Evolutionary conservation across 768 basidiomycete species (phyloP).

Genomic region (Mycena olivaceomarginata): DNA sequence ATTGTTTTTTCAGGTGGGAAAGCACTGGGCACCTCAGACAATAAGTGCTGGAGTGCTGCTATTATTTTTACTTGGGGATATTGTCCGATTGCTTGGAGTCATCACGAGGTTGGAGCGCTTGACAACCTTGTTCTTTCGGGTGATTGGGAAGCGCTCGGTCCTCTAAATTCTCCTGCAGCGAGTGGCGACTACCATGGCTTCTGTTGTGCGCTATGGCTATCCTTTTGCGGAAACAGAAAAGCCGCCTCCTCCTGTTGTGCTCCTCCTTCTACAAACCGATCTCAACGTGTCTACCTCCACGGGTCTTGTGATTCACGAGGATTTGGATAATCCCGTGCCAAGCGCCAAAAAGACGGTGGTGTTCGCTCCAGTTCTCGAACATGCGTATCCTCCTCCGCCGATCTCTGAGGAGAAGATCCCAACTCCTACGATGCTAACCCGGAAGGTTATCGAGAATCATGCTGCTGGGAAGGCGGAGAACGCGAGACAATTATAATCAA

Average conservation of each 20-base stretch:
- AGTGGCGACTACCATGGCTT: constrained; percentile 32
- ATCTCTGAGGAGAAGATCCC: constrained; percentile 17
- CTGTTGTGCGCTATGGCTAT: constrained; percentile 17
- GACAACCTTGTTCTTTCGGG: too few relatives aligned
- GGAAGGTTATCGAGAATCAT: constrained; percentile 12
- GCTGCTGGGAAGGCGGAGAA: not conserved
- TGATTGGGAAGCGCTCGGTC: too few relatives aligned
- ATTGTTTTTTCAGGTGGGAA: not conserved
- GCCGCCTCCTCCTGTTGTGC: constrained; percentile 35
- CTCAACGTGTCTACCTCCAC: constrained; percentile 22
- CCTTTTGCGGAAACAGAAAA: constrained; percentile 35
- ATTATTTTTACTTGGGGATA: too few relatives aligned
- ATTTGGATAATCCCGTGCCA: constrained; percentile 16
- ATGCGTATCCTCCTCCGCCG: constrained; percentile 34
- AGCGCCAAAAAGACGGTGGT: constrained; percentile 23
- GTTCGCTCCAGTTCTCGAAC: constrained; percentile 9
- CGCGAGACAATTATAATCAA: constrained; percentile 24
- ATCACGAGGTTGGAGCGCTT: too few relatives aligned
- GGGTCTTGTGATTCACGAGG: constrained; percentile 37
- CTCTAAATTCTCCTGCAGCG: constrained; percentile 6
- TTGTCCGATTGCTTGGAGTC: too few relatives aligned
- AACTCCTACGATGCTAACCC: not conserved
- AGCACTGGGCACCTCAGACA: not conserved
- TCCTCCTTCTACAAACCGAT: constrained; percentile 35
- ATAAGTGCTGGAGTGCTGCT: not conserved